phyloP scores from a whole-genome alignment of 441 rosid species.

The Jatropha podagrica region DNA sequence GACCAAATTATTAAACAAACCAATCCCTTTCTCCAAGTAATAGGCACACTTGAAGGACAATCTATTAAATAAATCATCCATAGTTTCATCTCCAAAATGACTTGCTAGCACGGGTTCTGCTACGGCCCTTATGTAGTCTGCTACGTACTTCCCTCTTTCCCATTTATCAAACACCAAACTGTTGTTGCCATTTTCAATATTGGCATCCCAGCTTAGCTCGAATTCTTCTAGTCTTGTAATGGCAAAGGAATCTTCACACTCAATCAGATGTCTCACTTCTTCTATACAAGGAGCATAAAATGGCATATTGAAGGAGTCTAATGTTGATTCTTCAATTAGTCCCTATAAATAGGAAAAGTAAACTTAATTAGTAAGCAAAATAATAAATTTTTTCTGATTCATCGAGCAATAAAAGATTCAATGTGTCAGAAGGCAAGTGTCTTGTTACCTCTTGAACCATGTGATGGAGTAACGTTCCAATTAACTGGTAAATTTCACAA shows the following conservation, averaged over 20 bases:
- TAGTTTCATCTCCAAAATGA: slow-evolving; percentile 4
- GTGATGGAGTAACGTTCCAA: no score
- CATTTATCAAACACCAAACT: not conserved
- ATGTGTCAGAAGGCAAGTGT: no score
- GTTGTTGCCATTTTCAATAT: not conserved
- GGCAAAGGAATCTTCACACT: not conserved
- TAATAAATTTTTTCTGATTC: no score
- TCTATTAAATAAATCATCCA: not conserved
- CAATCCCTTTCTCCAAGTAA: not conserved
- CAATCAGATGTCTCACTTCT: not conserved
- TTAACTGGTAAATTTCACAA: no score
- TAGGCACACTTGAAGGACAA: not conserved
- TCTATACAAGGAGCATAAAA: not conserved
- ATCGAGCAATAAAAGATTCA: no score
- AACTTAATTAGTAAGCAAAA: no score
- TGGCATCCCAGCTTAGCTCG: no score
- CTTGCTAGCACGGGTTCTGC: not conserved
- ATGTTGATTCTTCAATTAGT: not conserved
- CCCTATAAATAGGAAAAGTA: not conserved
- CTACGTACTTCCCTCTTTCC: not conserved
- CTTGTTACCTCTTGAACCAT: no score
- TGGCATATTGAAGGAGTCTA: not conserved
- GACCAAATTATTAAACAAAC: not conserved
- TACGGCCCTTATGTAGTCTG: not conserved
- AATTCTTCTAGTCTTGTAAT: no score